Evolutionary conservation across 78 protist species (phyloP), one percentile per base, ranked within the genome.

Genomic region (Planoprotostelium fungivorum): DNA sequence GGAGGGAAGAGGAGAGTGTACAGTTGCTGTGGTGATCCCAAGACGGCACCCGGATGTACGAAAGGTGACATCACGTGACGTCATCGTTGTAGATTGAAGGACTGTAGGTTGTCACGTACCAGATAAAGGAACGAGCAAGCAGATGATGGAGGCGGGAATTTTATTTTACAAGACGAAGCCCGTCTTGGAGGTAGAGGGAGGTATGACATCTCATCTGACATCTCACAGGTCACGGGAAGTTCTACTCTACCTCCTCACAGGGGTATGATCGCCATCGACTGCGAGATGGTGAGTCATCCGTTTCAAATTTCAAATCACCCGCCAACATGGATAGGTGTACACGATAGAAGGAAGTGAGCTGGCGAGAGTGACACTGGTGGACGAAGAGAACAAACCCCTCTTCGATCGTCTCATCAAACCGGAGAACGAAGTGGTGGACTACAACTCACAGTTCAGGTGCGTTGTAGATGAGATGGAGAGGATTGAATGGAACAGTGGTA

Each of bases 401-500:
- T 83, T 73, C 34, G 97, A 97, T 90, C 86, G 37, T 37, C 86
- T 90, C 39, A 96, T 97, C 35, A 34, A 73, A 87, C 97, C 98
- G 36, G 90, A 85, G 28, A 37, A 37, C 10, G 93, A 88, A 29
- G 73, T 97, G 25, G 35, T 73, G 0, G 98, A 97, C 83, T 97
- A 96, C 88, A 83, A 91, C 35, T 96, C 98, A 0, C 89, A 36
- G 63, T 96, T 84, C 16, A 51, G 73, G 73, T 51, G 16, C 16
- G 73, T 51, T 51, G 73, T 16, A 25, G 73, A 51, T 51, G 73
- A 51, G 5, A n/a, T n/a, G n/a, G n/a, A n/a, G n/a, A n/a, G n/a
- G n/a, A n/a, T n/a, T n/a, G n/a, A n/a, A n/a, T n/a, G n/a, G 73
- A 16, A 51, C 89, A 91, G 96, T 37, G 99, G 99, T 25, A 96